phyloP scores from a whole-genome alignment of 352 stramenopile genomes.

The Plasmopara halstedii region DNA sequence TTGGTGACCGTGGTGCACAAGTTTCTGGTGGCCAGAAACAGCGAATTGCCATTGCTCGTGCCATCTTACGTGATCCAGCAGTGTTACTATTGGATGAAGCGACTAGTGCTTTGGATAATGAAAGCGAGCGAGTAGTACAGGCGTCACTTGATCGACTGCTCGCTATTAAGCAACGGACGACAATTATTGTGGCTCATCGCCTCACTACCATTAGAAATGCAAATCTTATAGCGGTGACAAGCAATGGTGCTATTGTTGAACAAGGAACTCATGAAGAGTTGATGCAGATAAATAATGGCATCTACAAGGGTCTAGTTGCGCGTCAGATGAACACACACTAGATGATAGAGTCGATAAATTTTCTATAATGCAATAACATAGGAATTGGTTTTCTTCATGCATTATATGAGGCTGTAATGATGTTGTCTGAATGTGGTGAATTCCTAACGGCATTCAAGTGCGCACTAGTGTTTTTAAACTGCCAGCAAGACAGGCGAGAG shows the following conservation, averaged over 20 bases:
- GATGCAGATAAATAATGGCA: constrained; percentile 34
- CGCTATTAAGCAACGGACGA: constrained; percentile 26
- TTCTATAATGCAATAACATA: background rate
- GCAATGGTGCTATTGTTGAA: constrained; percentile 27
- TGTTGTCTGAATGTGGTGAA: background rate
- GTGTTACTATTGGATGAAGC: constrained; percentile 28
- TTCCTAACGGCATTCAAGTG: constrained; percentile 3
- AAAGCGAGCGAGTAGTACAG: constrained; percentile 30
- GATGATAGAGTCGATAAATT: no score
- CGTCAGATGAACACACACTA: constrained; percentile 27
- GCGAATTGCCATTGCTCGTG: constrained; percentile 27
- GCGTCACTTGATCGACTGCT: constrained; percentile 26
- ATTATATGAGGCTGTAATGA: background rate
- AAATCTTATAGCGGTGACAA: constrained; percentile 26
- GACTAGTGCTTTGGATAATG: constrained; percentile 29
- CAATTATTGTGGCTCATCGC: constrained; percentile 28
- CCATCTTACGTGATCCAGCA: constrained; percentile 24
- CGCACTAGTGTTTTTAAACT: constrained; percentile 4
- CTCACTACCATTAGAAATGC: constrained; percentile 30
- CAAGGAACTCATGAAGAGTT: constrained; percentile 63
- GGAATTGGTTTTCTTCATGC: background rate
- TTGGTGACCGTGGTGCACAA: constrained; percentile 25
- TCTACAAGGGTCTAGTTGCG: constrained; percentile 40
- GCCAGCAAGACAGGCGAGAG: background rate
- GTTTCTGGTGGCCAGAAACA: constrained; percentile 32